phyloP scores from a whole-genome alignment of 371 early-diverging fungal species.

The Actinomortierella ambigua region DNA sequence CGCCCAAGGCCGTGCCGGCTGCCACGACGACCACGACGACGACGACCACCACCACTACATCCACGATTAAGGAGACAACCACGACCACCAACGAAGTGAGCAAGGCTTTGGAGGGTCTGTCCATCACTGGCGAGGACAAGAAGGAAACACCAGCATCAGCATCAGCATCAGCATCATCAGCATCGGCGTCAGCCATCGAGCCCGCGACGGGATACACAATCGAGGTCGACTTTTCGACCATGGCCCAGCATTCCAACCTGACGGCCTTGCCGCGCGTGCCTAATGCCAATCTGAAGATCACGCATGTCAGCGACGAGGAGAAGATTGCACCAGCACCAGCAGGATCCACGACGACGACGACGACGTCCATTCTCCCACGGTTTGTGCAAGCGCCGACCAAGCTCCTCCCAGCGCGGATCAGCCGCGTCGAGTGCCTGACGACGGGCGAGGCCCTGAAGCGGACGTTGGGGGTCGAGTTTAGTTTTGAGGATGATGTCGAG shows the following conservation, averaged over 20 bases:
- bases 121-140: neutral
- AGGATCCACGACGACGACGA: constrained; percentile 12
- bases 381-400: constrained; percentile 56
- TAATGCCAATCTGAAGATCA: constrained; percentile 52
- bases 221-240: constrained; percentile 54
- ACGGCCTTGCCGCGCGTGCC: constrained; percentile 70
- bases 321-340: constrained; percentile 8
- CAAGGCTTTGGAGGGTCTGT: neutral
- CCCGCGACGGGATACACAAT: constrained; percentile 41
- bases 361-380: constrained; percentile 26
- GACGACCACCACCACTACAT: neutral
- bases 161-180: neutral
- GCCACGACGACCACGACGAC: neutral
- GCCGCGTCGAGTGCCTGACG: constrained; percentile 58
- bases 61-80: neutral
- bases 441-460: constrained; percentile 69
- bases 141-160: neutral
- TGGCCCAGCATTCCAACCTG: constrained; percentile 59
- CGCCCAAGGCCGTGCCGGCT: neutral
- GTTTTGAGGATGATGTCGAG: constrained; percentile 53
- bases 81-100: neutral
- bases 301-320: constrained; percentile 13
- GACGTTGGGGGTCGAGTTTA: constrained; percentile 75
- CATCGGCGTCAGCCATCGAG: neutral
- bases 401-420: constrained; percentile 52